Conservation (phyloP, 305 asterid genomes). For the Withania somnifera region DNA sequence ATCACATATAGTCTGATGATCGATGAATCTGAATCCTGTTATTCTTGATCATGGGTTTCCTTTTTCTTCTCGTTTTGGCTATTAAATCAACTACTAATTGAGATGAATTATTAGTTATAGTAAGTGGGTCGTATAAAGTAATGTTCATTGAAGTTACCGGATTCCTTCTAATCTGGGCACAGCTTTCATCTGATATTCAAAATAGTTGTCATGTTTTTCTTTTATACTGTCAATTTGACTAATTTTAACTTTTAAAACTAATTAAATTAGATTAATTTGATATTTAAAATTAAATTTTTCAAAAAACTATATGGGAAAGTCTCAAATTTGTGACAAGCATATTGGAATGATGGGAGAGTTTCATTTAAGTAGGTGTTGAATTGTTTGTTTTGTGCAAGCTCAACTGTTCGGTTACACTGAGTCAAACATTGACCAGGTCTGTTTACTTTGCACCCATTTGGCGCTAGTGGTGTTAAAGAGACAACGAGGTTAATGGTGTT, state of each 20-base stretch:
- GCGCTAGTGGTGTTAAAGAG: not conserved
- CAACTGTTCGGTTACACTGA: not conserved
- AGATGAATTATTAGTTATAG: not conserved
- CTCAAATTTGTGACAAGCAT: too few relatives aligned
- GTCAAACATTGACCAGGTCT: not conserved
- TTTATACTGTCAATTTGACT: too few relatives aligned
- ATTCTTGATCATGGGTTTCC: not conserved
- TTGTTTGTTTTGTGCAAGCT: not conserved
- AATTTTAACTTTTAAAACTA: too few relatives aligned
- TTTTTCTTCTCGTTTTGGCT: not conserved
- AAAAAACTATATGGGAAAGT: too few relatives aligned
- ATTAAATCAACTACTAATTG: not conserved
- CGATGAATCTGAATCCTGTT: not conserved
- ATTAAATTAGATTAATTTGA: too few relatives aligned
- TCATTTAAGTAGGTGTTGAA: not conserved
- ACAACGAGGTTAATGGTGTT: not conserved
- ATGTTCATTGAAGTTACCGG: not conserved
- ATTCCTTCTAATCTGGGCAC: not conserved
- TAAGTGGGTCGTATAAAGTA: not conserved
- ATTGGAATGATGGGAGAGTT: too few relatives aligned
- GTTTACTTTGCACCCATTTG: not conserved
- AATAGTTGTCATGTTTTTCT: too few relatives aligned
- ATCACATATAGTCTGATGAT: not conserved
- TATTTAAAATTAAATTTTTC: too few relatives aligned
- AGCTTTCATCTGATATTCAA: not conserved